These are phyloP conservation scores for Phytophthora pini DNA, from an alignment of 352 stramenopile species.

Conservation along the genomic window DNA sequence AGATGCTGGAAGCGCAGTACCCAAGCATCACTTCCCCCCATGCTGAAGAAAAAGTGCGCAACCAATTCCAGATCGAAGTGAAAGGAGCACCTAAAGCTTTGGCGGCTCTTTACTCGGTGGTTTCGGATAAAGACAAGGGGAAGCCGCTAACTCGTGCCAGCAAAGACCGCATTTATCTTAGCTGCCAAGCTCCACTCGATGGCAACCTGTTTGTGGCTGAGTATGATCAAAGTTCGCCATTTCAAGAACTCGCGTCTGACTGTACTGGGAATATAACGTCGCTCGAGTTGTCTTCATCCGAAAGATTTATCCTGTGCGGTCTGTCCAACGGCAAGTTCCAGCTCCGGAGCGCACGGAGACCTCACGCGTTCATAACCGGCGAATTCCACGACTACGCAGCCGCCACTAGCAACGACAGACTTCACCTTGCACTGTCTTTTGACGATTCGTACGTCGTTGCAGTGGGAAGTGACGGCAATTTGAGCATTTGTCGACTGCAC, in stretches of 20 bases:
- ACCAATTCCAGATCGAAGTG: conserved; percentile 56
- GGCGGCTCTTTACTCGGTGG: conserved; percentile 48
- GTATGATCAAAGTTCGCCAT: conserved; percentile 32
- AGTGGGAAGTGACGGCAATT: conserved; percentile 73
- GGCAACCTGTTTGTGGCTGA: conserved; percentile 47
- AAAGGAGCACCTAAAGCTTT: conserved; percentile 35
- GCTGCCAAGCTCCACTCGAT: conserved; percentile 45
- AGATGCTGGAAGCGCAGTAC: conserved; percentile 53
- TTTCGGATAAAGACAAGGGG: conserved; percentile 33
- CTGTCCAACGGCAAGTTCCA: conserved; percentile 86
- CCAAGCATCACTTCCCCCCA: conserved; percentile 39
- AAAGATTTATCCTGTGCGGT: conserved; percentile 79
- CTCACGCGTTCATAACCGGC: conserved; percentile 72
- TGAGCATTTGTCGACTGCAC: conserved; percentile 74
- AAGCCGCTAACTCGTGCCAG: conserved; percentile 12
- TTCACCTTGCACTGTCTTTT: conserved; percentile 70
- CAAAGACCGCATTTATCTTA: conserved; percentile 51
- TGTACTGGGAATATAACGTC: conserved; percentile 41
- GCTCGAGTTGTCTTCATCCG: conserved; percentile 52
- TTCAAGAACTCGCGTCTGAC: conserved; percentile 57
- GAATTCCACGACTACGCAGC: conserved; percentile 77
- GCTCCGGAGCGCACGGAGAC: conserved; percentile 54
- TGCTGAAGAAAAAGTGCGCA: conserved; percentile 57
- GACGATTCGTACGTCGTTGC: conserved; percentile 86
- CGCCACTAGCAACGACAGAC: conserved; percentile 17